Percentiles rank a stretch among this genome's conserved stretches.
Evolutionary conservation across 1,139 yeast species (phyloP).

Genomic region (Candida tetrigidarum): DNA sequence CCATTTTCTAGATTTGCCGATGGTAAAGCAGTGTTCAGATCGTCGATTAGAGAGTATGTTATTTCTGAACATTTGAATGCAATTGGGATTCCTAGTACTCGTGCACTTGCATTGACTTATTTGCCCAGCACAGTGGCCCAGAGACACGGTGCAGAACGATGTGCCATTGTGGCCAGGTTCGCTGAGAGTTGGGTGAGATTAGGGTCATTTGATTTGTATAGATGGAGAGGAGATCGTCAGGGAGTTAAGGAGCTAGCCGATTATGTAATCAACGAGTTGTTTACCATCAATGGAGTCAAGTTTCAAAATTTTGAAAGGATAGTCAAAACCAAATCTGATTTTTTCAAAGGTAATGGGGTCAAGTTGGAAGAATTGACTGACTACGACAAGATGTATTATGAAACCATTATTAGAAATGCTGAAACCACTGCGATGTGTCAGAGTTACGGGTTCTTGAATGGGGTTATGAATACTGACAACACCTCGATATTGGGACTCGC

Average conservation of each 20-base stretch:
- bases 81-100: slow-evolving; percentile 83
- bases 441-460: slow-evolving; percentile 88
- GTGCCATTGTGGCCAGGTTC: slow-evolving; percentile 85
- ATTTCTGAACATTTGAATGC: slow-evolving; percentile 83
- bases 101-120: slow-evolving; percentile 75
- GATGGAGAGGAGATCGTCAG: slow-evolving; percentile 70
- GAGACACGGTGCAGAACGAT: slow-evolving; percentile 71
- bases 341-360: slow-evolving; percentile 22
- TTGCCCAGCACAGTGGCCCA: slow-evolving; percentile 81
- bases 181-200: slow-evolving; percentile 87
- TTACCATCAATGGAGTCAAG: slow-evolving; percentile 38
- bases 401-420: slow-evolving; percentile 75
- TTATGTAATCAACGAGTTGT: slow-evolving; percentile 71
- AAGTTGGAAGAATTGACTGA: slow-evolving; percentile 50
- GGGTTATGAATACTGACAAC: slow-evolving; percentile 94
- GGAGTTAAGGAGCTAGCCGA: slow-evolving; percentile 70
- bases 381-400: slow-evolving; percentile 74
- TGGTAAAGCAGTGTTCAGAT: slow-evolving; percentile 90
- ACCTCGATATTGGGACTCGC: slow-evolving; percentile 86
- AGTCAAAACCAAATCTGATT: slow-evolving; percentile 21
- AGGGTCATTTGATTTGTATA: slow-evolving; percentile 87
- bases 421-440: slow-evolving; percentile 85
- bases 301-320: slow-evolving; percentile 39
- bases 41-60: slow-evolving; percentile 86
- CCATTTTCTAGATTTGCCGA: slow-evolving; percentile 96